phyloP scores from a whole-genome alignment of 2,329 filamentous ascomycete species.

The Talaromyces sp. region DNA sequence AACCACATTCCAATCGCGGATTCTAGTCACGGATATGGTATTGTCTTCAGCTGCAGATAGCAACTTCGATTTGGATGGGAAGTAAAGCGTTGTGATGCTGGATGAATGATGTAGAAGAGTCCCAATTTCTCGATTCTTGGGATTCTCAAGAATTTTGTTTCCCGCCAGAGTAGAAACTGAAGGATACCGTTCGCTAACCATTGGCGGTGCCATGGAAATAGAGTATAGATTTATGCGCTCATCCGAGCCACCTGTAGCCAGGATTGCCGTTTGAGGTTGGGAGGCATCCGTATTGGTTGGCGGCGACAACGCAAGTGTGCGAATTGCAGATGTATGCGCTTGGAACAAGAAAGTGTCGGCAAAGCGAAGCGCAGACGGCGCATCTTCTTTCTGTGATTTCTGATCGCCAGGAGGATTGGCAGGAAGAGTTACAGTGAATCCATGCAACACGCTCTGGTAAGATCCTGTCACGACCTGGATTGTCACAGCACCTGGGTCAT shows the following conservation, averaged over 20 bases:
- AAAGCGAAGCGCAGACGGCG: slow-evolving; percentile 57
- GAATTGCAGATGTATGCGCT: slow-evolving; percentile 84
- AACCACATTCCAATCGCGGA: slow-evolving; percentile 83
- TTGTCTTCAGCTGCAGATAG: slow-evolving; percentile 87
- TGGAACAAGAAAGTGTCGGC: slow-evolving; percentile 94
- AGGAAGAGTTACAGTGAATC: slow-evolving; percentile 70
- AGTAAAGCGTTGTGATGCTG: slow-evolving; percentile 72
- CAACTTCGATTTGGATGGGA: slow-evolving; percentile 82
- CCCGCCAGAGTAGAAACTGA: slow-evolving; percentile 65
- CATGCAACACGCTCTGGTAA: slow-evolving; percentile 90
- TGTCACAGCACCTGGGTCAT: slow-evolving; percentile 46
- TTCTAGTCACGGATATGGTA: slow-evolving; percentile 80
- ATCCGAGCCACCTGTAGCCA: slow-evolving; percentile 89
- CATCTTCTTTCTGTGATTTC: slow-evolving; percentile 16
- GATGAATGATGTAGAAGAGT: slow-evolving; percentile 81
- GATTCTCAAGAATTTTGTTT: slow-evolving; percentile 75
- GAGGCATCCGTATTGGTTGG: slow-evolving; percentile 55
- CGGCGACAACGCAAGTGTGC: slow-evolving; percentile 81
- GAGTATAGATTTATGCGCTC: slow-evolving; percentile 94
- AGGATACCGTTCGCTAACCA: slow-evolving; percentile 52
- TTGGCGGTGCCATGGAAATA: slow-evolving; percentile 67
- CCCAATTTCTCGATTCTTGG: slow-evolving; percentile 82
- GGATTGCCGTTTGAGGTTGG: slow-evolving; percentile 73
- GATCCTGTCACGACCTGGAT: slow-evolving; percentile 89
- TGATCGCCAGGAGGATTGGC: slow-evolving; percentile 8